phyloP scores from a whole-genome alignment of 352 stramenopile species.

The Elongisporangium anandrum region DNA sequence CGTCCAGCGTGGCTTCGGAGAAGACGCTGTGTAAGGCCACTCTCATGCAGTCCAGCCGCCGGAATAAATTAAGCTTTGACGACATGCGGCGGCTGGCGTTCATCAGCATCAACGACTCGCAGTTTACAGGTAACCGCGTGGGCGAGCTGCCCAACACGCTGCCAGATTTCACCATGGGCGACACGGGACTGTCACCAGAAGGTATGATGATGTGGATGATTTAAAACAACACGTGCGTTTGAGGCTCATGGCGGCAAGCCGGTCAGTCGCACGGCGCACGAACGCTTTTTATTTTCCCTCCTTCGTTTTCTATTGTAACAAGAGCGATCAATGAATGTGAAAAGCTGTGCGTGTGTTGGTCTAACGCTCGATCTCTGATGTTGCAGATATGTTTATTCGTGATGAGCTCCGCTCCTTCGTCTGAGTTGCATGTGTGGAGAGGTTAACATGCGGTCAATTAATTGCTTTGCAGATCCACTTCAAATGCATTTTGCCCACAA shows the following conservation, averaged over 20 bases:
- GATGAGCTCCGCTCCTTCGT: neutral
- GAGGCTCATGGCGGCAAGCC: too few relatives aligned
- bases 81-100: slow-evolving; percentile 74
- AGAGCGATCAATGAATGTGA: neutral
- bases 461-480: neutral
- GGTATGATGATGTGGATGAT: slow-evolving; percentile 90
- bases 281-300: too few relatives aligned
- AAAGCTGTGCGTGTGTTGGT: neutral
- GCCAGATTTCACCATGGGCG: slow-evolving; percentile 66
- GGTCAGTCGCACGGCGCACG: too few relatives aligned
- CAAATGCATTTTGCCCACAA: neutral
- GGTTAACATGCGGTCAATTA: neutral
- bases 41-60: slow-evolving; percentile 54
- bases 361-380: too few relatives aligned
- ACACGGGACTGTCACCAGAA: slow-evolving; percentile 62
- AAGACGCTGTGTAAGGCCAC: slow-evolving; percentile 67
- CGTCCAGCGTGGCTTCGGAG: slow-evolving; percentile 67
- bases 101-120: slow-evolving; percentile 79
- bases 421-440: neutral
- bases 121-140: slow-evolving; percentile 49
- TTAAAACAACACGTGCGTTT: slow-evolving; percentile 12
- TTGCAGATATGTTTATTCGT: neutral
- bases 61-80: slow-evolving; percentile 72
- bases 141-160: slow-evolving; percentile 53
- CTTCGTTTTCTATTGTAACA: neutral